These are phyloP conservation scores for Cucumis melo DNA, from an alignment of 306 rosid species.

Conservation along the genomic window DNA sequence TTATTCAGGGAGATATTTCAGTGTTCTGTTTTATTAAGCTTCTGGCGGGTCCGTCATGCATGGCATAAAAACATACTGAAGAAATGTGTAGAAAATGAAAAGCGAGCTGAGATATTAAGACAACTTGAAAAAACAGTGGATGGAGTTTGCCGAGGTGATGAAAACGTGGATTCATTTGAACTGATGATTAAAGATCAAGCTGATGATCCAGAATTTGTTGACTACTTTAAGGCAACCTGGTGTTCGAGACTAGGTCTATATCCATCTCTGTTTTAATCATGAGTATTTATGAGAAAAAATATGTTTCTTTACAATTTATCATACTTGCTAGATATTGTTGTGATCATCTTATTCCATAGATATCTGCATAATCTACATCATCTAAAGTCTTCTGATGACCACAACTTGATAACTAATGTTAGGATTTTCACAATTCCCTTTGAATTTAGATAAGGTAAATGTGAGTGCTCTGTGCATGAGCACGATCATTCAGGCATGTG, in stretches of 20 bases:
- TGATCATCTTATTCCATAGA: neutral
- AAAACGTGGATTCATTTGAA: constrained; percentile 39
- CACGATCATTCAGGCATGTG: neutral
- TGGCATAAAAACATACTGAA: constrained; percentile 74
- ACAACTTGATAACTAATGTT: neutral
- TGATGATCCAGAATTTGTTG: constrained; percentile 56
- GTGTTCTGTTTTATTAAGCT: constrained; percentile 60
- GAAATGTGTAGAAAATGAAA: constrained; percentile 36
- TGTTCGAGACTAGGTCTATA: constrained; percentile 66
- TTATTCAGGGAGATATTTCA: constrained; percentile 77
- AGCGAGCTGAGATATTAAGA: constrained; percentile 50
- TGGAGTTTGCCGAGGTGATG: constrained; percentile 39
- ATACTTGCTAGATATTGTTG: neutral
- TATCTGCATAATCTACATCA: neutral
- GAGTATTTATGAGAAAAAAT: neutral
- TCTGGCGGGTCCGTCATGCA: constrained; percentile 73
- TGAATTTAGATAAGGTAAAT: neutral
- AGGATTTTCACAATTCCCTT: neutral
- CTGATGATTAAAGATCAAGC: constrained; percentile 57
- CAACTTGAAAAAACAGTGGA: constrained; percentile 50
- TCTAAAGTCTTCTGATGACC: neutral
- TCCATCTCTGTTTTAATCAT: neutral
- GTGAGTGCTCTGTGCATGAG: neutral
- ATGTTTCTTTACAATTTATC: neutral
- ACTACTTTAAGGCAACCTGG: constrained; percentile 86